Evolutionary conservation across 225 moss, liverwort and hornwort species (phyloP), one percentile per base, ranked within the genome.

Genomic region (Climacium dendroides): DNA sequence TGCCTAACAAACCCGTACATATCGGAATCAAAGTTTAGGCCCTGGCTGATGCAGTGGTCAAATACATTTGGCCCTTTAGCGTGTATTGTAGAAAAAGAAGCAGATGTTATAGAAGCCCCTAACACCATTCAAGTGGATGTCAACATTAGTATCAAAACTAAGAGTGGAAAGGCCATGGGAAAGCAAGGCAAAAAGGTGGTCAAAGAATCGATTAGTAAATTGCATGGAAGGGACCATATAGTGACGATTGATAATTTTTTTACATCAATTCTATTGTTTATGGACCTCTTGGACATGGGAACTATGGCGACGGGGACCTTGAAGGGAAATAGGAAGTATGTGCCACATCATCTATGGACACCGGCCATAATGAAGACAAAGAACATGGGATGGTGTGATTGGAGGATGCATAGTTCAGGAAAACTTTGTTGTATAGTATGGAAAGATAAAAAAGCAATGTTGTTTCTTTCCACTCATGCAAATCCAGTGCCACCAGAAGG

Each of bases 71-170:
- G 17, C 32, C 7, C 0, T 16, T 63, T 2, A 63, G 5, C 2
- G 4, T 63, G 4, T 63, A 63, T 17, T 32, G 34, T 17, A 16
- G 63, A 8, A 63, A 63, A 63, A 8, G 34, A 17, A 4, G n/a
- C n/a, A n/a, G n/a, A n/a, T n/a, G n/a, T n/a, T n/a, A n/a, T 48
- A 4, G 3, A 47, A 5, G 24, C 1, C 5, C 14, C 0, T 8
- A 0, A 15, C 9, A 5, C 4, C 0, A 0, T 24, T 15, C 1
- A 0, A 8, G 26, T 9, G 4, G 15, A 41, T 70, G 15, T 13
- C 3, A 26, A 71, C 0, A 4, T 16, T 0, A 14, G 5, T 9
- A 14, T 0, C 14, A 10, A 17, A 47, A 19, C 0, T 0, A 48
- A 48, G 0, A 19, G 30, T 11, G 19, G 19, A 1, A 74, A 30